Evolutionary conservation across 192 early-diverging fungal genomes (phyloP), one percentile per base, ranked within the genome.

Genomic region (Phycomyces nitens): DNA sequence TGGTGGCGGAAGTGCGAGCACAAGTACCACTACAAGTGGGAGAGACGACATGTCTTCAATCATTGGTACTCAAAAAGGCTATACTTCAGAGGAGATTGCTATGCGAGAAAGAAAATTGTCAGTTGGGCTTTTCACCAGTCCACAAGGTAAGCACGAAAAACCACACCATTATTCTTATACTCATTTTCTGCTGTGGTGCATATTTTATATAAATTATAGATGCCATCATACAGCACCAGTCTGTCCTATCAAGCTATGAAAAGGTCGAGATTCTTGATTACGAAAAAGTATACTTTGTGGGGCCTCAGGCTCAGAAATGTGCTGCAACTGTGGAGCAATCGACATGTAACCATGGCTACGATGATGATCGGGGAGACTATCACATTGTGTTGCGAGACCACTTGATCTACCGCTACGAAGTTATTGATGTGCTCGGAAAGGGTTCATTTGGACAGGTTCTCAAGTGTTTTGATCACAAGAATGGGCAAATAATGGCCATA

Each of bases 281-380:
- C 3, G 47, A 62, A 18, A 82, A 90, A 29, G 82, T 98, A 14
- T 95, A 94, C 68, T 98, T 91, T 67, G 83, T 92, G 58, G 95
- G 95, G 40, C 85, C 84, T 14, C 80, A 91, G 53, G 77, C 79
- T 14, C 84, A 84, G 56, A 80, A 85, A n/a, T 69, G 68, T n/a
- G 51, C 50, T 1, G 80, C 86, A 5, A 78, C 84, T 49, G 65
- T 85, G 50, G 84, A 92, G 53, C 59, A 82, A 67, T 60, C 70
- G 14, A 69, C 81, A 21, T 69, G 66, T 49, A 81, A 84, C 70
- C 86, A 83, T 76, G 83, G 86, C 0, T 84, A 64, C 58, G 96
- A 97, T 77, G 96, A 99, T 77, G 88, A 94, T 56, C 84, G 93
- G 1, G 96, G 96, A 21, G 96, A 99, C 65, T 96, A 96, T 51